These are phyloP conservation scores for Boletus rufocinnamomeus DNA, from an alignment of 768 basidiomycete species.

Conservation along the genomic window DNA sequence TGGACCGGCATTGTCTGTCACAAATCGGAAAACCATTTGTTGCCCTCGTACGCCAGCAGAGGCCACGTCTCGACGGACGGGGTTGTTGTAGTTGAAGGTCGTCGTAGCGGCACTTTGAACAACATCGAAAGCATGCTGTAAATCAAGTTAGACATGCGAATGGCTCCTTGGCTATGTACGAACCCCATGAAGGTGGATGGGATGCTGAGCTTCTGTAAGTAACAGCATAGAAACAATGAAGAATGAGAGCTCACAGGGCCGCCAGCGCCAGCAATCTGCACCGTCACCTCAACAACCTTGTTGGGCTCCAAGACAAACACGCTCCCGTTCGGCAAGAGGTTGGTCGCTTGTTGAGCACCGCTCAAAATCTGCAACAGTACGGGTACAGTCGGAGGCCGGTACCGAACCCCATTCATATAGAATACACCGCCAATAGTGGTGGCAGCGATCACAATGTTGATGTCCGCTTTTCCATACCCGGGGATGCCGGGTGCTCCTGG, in stretches of 20 bases:
- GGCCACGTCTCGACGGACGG: constrained; percentile 38
- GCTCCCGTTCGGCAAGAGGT: constrained; percentile 29
- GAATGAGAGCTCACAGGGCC: constrained; percentile 26
- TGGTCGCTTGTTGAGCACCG: constrained; percentile 37
- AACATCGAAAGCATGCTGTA: constrained; percentile 39
- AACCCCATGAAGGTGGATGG: constrained; percentile 34
- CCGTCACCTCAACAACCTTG: constrained; percentile 32
- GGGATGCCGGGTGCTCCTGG: constrained; percentile 42
- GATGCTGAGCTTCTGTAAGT: constrained; percentile 23
- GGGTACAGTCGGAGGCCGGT: constrained; percentile 38
- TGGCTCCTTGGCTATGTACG: not conserved
- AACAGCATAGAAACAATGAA: not conserved
- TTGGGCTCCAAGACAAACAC: constrained; percentile 26
- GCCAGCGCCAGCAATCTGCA: constrained; percentile 4
- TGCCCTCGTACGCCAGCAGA: constrained; percentile 34
- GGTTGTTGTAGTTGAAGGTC: constrained; percentile 38
- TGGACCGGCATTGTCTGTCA: constrained; percentile 64
- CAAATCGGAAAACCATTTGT: constrained; percentile 54
- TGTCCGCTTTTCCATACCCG: constrained; percentile 42
- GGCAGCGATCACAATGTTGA: constrained; percentile 32
- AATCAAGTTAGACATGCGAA: not conserved
- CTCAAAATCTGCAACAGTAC: constrained; percentile 48
- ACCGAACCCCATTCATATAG: constrained; percentile 19
- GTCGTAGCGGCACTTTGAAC: constrained; percentile 32
- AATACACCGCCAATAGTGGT: constrained; percentile 9